Percentiles rank a stretch among this genome's conserved stretches.
Conservation (phyloP, 2,329 filamentous ascomycete genomes). For the Plectosphaerella plurivora region DNA sequence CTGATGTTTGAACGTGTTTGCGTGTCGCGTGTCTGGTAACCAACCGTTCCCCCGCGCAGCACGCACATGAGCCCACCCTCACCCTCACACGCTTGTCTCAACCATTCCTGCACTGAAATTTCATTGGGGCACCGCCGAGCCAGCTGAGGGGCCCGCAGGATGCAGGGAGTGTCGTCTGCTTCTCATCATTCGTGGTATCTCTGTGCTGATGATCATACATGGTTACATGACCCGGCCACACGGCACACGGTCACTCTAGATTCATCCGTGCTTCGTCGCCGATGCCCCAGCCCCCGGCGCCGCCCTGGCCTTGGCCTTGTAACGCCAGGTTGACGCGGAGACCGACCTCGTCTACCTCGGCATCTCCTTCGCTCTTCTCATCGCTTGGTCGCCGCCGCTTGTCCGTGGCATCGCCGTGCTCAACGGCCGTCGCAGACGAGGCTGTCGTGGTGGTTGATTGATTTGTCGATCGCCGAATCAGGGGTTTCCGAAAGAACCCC, state of each 20-base stretch:
- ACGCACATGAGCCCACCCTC: background rate
- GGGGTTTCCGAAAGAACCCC: constrained; percentile 34
- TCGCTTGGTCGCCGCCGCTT: constrained; percentile 33
- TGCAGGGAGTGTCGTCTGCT: constrained; percentile 15
- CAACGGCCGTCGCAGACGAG: constrained; percentile 2
- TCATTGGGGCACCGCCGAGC: too few species aligned
- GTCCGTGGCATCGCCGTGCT: constrained; percentile 21
- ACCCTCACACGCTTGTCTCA: background rate
- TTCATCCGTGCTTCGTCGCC: constrained; percentile 83
- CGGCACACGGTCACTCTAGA: constrained; percentile 51
- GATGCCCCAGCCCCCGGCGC: constrained; percentile 67
- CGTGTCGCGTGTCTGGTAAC: too few species aligned
- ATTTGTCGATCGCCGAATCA: constrained; percentile 35
- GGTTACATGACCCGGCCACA: background rate
- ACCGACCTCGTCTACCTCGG: constrained; percentile 29
- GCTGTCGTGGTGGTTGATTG: constrained; percentile 14
- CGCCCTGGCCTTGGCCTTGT: constrained; percentile 40
- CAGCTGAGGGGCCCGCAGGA: background rate
- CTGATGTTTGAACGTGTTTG: too few species aligned
- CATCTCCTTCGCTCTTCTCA: constrained; percentile 36
- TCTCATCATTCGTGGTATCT: constrained; percentile 5
- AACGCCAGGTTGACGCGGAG: constrained; percentile 45
- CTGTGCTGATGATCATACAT: constrained; percentile 1
- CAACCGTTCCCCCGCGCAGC: too few species aligned
- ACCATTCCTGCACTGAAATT: too few species aligned